phyloP scores from a whole-genome alignment of 768 basidiomycete genomes.

The Tylopilus rubrobrunneus region DNA sequence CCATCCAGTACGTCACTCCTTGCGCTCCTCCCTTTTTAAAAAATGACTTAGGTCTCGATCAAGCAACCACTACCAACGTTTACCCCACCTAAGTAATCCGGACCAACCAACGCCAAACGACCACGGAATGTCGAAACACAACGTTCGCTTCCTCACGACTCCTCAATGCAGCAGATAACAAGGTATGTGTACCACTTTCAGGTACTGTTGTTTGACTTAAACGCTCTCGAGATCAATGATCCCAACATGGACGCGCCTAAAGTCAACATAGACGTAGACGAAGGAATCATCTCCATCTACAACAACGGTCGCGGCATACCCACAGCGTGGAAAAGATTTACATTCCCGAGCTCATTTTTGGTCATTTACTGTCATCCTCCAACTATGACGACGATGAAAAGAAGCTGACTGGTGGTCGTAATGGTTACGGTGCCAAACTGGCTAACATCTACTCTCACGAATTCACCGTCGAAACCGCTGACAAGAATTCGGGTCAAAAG shows the following conservation, averaged over 20 bases:
- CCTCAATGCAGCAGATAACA: conserved; percentile 99
- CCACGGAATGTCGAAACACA: no score
- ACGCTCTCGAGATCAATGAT: conserved; percentile 75
- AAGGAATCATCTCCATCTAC: conserved; percentile 83
- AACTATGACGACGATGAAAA: conserved; percentile 99
- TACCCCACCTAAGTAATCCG: no score
- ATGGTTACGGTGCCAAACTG: conserved; percentile 97
- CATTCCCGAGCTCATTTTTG: conserved; percentile 97
- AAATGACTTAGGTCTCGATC: no score
- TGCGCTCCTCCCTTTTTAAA: no score
- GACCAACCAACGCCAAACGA: no score
- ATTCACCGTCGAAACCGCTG: conserved; percentile 94
- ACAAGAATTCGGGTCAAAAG: conserved; percentile 80
- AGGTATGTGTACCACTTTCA: conserved; percentile 50
- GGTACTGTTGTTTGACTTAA: neutral
- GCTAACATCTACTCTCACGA: conserved; percentile 97
- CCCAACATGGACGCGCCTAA: conserved; percentile 87
- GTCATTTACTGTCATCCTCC: conserved; percentile 87
- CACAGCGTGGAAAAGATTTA: conserved; percentile 86
- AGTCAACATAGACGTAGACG: conserved; percentile 79
- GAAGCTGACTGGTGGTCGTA: conserved; percentile 97
- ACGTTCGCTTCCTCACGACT: conserved; percentile 30
- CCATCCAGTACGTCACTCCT: no score
- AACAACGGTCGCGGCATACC: conserved; percentile 98
- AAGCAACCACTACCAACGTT: no score